Evolutionary conservation across 1,139 yeast species (phyloP).

Genomic region (Meyerozyma athensensis): DNA sequence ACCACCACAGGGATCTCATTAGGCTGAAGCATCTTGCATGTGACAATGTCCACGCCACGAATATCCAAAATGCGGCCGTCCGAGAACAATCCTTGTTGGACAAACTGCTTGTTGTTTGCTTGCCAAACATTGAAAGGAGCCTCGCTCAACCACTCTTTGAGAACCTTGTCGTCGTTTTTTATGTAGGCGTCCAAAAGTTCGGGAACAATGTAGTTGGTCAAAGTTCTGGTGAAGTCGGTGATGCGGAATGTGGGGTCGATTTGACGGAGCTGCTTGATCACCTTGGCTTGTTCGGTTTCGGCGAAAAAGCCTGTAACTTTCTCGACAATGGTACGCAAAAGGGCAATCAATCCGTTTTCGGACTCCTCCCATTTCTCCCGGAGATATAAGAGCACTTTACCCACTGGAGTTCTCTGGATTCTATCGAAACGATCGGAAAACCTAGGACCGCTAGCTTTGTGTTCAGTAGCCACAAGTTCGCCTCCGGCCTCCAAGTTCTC

Average conservation of each 20-base stretch:
- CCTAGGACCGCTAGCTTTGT: constrained; percentile 69
- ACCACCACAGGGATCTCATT: constrained; percentile 91
- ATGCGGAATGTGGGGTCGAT: constrained; percentile 87
- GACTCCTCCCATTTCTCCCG: constrained; percentile 87
- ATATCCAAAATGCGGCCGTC: constrained; percentile 92
- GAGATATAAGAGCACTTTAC: constrained; percentile 57
- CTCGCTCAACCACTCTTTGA: constrained; percentile 91
- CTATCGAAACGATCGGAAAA: constrained; percentile 64
- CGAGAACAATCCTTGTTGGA: constrained; percentile 86
- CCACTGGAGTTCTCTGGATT: constrained; percentile 66
- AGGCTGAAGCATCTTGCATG: constrained; percentile 85
- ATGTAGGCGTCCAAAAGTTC: constrained; percentile 95
- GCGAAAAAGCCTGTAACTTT: constrained; percentile 86
- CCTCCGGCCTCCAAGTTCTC: constrained; percentile 86
- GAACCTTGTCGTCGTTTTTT: constrained; percentile 78
- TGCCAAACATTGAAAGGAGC: constrained; percentile 95
- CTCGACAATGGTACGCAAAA: constrained; percentile 74
- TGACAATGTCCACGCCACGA: constrained; percentile 90
- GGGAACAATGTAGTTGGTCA: constrained; percentile 91
- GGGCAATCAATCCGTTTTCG: constrained; percentile 84
- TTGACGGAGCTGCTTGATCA: constrained; percentile 74
- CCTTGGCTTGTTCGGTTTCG: constrained; percentile 95
- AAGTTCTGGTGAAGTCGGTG: constrained; percentile 75
- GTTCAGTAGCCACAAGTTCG: constrained; percentile 76
- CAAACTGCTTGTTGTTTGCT: constrained; percentile 88